A percentile compares a stretch with the other conserved stretches of the same genome.
These are phyloP conservation scores for Cercospora sp. DNA, from an alignment of 2,329 filamentous ascomycete genomes.

Conservation along the genomic window DNA sequence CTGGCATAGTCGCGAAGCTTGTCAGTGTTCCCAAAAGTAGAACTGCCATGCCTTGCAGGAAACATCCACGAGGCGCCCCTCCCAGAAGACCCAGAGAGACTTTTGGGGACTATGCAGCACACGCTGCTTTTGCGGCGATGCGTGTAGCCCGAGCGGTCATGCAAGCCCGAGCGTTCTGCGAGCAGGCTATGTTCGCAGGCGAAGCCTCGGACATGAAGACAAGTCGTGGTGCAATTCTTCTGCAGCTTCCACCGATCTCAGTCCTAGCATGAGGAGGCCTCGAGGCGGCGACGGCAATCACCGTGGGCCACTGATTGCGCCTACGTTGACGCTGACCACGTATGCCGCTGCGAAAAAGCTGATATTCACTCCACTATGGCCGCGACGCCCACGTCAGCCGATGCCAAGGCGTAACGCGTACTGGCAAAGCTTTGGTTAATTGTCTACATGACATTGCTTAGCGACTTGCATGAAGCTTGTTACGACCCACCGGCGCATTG, in stretches of 20 bases:
- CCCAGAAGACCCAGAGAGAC: neutral
- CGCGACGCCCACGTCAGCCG: conserved; percentile 3
- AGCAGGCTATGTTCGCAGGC: neutral
- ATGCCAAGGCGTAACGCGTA: neutral
- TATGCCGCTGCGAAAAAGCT: neutral
- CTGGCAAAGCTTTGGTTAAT: neutral
- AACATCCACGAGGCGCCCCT: neutral
- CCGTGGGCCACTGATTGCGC: neutral
- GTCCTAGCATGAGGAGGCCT: neutral
- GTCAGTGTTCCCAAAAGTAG: neutral
- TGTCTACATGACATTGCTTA: neutral
- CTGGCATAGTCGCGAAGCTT: neutral
- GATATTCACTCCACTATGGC: neutral
- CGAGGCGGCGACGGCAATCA: neutral
- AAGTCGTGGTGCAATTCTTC: neutral
- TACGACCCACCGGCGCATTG: neutral
- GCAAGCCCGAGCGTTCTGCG: neutral
- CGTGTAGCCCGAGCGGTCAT: neutral
- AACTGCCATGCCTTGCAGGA: neutral
- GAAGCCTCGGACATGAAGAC: neutral
- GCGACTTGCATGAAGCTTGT: conserved; percentile 1
- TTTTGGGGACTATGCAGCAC: neutral
- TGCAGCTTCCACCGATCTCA: neutral
- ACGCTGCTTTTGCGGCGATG: neutral
- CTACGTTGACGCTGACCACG: neutral